These are phyloP conservation scores for Bremia lactucae DNA, from an alignment of 352 stramenopile genomes.

Conservation along the genomic window DNA sequence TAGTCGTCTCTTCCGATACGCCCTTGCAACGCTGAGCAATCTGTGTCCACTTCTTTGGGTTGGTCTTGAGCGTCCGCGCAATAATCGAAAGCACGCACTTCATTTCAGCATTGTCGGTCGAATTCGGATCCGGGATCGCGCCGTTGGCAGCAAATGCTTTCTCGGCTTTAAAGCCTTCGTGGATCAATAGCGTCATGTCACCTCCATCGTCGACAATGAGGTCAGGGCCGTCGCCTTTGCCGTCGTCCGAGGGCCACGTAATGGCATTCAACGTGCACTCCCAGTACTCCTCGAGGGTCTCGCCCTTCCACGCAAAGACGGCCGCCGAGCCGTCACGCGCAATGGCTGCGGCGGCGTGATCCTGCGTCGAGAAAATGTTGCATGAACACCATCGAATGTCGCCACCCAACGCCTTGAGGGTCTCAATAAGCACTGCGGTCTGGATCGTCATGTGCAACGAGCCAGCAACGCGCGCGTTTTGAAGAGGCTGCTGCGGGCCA, in stretches of 20 bases:
- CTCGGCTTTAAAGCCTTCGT: constrained; percentile 97
- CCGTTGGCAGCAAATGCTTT: constrained; percentile 89
- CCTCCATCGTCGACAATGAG: constrained; percentile 98
- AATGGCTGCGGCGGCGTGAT: constrained; percentile 96
- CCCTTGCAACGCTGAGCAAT: constrained; percentile 91
- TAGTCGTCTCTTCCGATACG: constrained; percentile 98
- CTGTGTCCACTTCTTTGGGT: constrained; percentile 96
- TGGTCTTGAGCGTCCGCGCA: constrained; percentile 87
- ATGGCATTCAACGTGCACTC: constrained; percentile 98
- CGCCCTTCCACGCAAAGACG: constrained; percentile 98
- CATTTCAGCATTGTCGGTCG: constrained; percentile 96
- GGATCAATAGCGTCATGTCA: constrained; percentile 98
- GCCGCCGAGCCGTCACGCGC: constrained; percentile 90
- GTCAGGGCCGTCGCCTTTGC: constrained; percentile 93
- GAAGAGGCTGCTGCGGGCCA: constrained; percentile 77
- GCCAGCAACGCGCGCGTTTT: constrained; percentile 88
- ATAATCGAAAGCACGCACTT: constrained; percentile 98
- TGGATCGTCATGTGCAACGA: constrained; percentile 99
- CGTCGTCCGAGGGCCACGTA: constrained; percentile 94
- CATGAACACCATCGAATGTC: constrained; percentile 98
- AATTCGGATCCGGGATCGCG: constrained; percentile 89
- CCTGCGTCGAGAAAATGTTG: constrained; percentile 99
- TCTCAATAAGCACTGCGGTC: constrained; percentile 98
- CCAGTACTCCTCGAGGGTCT: constrained; percentile 98
- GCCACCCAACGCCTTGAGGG: constrained; percentile 91